These are phyloP conservation scores for Atkinsonella texensis DNA, from an alignment of 2,329 filamentous ascomycete genomes.

Conservation along the genomic window DNA sequence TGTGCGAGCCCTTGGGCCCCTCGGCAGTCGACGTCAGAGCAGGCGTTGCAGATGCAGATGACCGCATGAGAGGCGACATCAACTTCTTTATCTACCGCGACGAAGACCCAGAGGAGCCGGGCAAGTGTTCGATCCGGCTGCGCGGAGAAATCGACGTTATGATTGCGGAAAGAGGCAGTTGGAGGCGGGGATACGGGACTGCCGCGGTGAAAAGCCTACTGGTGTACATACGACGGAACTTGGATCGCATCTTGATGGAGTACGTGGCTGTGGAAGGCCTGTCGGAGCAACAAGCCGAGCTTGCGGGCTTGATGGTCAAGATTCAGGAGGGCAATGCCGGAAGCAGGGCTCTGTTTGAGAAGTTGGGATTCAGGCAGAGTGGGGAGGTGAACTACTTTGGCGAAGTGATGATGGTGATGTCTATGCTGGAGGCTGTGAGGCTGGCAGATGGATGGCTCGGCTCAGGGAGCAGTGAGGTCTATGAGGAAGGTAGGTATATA, in stretches of 20 bases:
- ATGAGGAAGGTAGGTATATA: slow-evolving; percentile 14
- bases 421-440: slow-evolving; percentile 16
- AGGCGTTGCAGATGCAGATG: slow-evolving; percentile 39
- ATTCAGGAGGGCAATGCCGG: slow-evolving; percentile 43
- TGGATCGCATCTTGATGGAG: slow-evolving; percentile 39
- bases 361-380: slow-evolving; percentile 38
- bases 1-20: slow-evolving; percentile 41
- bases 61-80: slow-evolving; percentile 59
- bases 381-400: slow-evolving; percentile 48
- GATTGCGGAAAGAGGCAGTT: slow-evolving; percentile 52
- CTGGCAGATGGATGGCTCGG: slow-evolving; percentile 15
- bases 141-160: slow-evolving; percentile 78
- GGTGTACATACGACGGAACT: slow-evolving; percentile 48
- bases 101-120: not conserved
- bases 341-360: slow-evolving; percentile 39
- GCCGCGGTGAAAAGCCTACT: slow-evolving; percentile 57
- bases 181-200: slow-evolving; percentile 52
- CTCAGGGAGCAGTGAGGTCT: slow-evolving; percentile 7
- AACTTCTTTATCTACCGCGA: slow-evolving; percentile 61
- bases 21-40: slow-evolving; percentile 14
- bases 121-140: slow-evolving; percentile 11
- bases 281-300: not conserved
- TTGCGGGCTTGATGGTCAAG: slow-evolving; percentile 39
- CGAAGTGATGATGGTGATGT: slow-evolving; percentile 40
- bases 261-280: slow-evolving; percentile 17